Base-by-base conservation (phyloP, 768 basidiomycete genomes). In the Cystobasidium onofrii region DNA sequence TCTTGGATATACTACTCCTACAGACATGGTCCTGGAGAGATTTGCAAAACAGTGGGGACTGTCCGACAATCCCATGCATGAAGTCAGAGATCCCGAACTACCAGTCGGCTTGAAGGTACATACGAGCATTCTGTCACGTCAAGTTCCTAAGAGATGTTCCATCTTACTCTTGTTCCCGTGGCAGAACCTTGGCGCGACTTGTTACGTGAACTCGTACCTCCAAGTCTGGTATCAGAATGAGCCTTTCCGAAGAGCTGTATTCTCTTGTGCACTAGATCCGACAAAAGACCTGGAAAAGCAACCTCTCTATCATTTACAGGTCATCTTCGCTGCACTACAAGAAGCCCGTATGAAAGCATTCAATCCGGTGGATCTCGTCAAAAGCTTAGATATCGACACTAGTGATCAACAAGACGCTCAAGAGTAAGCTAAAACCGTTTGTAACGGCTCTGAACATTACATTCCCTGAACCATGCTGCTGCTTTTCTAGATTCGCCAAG, bases 181-280 rank as follows among this genome's bases (percentile, higher is more conserved):
- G n/a, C 78, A 93, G 92, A 97, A 98, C 80, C 86, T 98, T 23
- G 95, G 95, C 2, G 94, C 94, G 20, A 97, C 95, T 1, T 98
- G 95, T 80, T 98, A 97, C 77, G 93, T 91, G 74, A 96, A 96
- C 80, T 92, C 92, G 23, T 96, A 90, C 75, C 84, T 98, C 55
- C 94, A 98, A 83, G 91, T 89, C 15, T 97, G 95, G 95, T 96
- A 87, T 81, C 88, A 92, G 76, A 89, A 94, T 79, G 78, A 88
- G 20, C 84, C 86, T 0, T 95, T 98, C 81, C 86, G 93, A 63
- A 83, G 84, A 72, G 92, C 88, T 4, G 90, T 98, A 29, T 97
- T 91, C 80, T 82, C 84, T 54, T 92, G 91, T 80, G 84, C 86
- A 50, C 86, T 87, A 0, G 83, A 86, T 0, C 82, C 85, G 41